Evolutionary conservation across 768 basidiomycete genomes (phyloP).

Genomic region (Russula dissimulans): DNA sequence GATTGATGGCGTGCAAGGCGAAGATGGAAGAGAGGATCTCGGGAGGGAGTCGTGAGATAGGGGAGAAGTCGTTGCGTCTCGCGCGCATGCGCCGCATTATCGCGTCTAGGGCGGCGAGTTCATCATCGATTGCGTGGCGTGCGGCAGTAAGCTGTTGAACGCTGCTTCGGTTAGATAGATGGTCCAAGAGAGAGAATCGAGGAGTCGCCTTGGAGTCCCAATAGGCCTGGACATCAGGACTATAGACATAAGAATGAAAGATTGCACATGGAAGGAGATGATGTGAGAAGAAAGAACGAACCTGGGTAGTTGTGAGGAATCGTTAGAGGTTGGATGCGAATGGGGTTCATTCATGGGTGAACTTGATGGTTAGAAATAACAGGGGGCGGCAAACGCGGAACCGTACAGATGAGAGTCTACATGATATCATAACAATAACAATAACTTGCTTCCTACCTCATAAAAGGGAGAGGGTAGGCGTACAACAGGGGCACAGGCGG

Average conservation of each 20-base stretch:
- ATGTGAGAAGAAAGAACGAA: not conserved
- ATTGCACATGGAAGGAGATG: not conserved
- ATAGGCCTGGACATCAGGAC: not conserved
- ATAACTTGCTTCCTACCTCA: too few species aligned
- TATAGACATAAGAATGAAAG: not conserved
- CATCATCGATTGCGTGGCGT: not conserved
- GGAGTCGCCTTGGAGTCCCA: too few species aligned
- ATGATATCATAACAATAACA: too few species aligned
- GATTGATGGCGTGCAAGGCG: not conserved
- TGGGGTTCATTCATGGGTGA: too few species aligned
- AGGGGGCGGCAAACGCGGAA: too few species aligned
- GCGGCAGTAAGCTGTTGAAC: not conserved
- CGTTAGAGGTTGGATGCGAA: too few species aligned
- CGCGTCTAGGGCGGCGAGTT: not conserved
- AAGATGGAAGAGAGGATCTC: constrained; percentile 1
- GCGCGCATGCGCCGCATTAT: not conserved
- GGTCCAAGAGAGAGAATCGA: too few species aligned
- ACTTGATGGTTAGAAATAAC: too few species aligned
- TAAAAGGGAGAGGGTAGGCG: too few species aligned
- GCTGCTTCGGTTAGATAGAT: not conserved
- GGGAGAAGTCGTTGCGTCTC: not conserved
- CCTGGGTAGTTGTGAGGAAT: not conserved
- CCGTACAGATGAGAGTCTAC: too few species aligned
- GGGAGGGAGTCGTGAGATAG: not conserved
- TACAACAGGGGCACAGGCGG: too few species aligned